These are phyloP conservation scores for Oropetium thomaeum DNA, from an alignment of 176 grass and related monocot genomes.

Conservation along the genomic window DNA sequence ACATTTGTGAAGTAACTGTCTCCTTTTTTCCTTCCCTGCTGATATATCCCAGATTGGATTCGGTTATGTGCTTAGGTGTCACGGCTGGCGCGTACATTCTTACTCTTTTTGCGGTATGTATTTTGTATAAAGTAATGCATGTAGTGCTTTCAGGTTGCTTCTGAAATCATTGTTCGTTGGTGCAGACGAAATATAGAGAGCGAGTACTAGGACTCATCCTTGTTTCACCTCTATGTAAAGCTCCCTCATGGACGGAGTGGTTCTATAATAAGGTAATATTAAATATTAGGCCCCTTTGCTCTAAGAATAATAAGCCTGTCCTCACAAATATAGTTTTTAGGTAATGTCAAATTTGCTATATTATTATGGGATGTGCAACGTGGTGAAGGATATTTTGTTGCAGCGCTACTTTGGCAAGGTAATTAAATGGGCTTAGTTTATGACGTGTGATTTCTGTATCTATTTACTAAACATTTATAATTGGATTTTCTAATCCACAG, in stretches of 20 bases:
- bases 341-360: conserved; percentile 90
- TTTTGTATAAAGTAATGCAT: conserved; percentile 32
- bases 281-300: background rate
- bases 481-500: conserved; percentile 45
- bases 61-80: conserved; percentile 98
- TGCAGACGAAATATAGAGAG: conserved; percentile 81
- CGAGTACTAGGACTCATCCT: conserved; percentile 88
- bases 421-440: conserved; percentile 18
- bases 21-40: background rate
- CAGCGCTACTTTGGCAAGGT: conserved; percentile 96
- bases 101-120: conserved; percentile 84
- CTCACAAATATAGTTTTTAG: conserved; percentile 41
- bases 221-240: conserved; percentile 88
- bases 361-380: conserved; percentile 92
- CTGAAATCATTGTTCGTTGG: conserved; percentile 17
- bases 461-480: conserved; percentile 11
- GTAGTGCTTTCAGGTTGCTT: conserved; percentile 9
- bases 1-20: conserved; percentile 9
- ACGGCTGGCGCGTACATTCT: conserved; percentile 95
- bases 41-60: conserved; percentile 56
- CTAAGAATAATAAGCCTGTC: conserved; percentile 6
- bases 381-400: conserved; percentile 87
- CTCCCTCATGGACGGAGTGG: conserved; percentile 92
- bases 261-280: conserved; percentile 81
- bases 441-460: background rate